Base-by-base conservation (phyloP, 768 basidiomycete species). In the Hygrophorus russula region DNA sequence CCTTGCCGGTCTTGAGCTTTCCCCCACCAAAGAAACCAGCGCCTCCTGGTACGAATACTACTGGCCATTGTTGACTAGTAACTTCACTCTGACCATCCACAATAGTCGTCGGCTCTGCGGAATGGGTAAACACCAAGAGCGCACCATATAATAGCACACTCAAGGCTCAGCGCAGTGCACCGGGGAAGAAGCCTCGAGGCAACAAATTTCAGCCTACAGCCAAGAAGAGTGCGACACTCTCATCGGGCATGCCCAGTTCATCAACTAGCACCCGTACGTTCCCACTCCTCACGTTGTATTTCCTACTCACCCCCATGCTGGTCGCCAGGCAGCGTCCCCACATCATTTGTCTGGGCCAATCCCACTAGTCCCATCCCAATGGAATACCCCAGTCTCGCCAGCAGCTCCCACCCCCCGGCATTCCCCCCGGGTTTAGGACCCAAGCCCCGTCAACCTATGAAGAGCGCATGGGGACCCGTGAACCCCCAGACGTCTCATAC, bases 91-190 rank as follows among this genome's bases (percentile, higher is more conserved):
- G 37, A 15, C 37, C 4, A 39, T 36, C 28, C 34, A n/a, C 6
- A 2, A 15, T 41, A 67, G 68, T 69, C 11, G 63, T 65, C 30
- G 68, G 68, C 15, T 69, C 67, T 7, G 46, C 58, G 0, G 47
- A 49, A 10, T 69, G 69, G 69, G 54, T 52, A 18, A 46, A 46
- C 10, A 41, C 53, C 29, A 62, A 61, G 33, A 31, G 15, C 33
- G 48, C 43, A 9, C 45, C 52, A 4, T 12, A 49, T 2, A 36
- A 46, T 18, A 36, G 42, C 14, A 44, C 53, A 2, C 46, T 48
- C 10, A 36, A 46, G 8, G 46, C 48, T 19, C 38, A 48, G 40
- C 46, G 41, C 18, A 46, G 44, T 7, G 56, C 56, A 0, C 59
- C 58, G 56, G 49, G 49, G 13, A 49, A 46, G 28, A 46, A 17